phyloP scores from a whole-genome alignment of 169 alveolate species.

The Plasmodium gaboni region DNA sequence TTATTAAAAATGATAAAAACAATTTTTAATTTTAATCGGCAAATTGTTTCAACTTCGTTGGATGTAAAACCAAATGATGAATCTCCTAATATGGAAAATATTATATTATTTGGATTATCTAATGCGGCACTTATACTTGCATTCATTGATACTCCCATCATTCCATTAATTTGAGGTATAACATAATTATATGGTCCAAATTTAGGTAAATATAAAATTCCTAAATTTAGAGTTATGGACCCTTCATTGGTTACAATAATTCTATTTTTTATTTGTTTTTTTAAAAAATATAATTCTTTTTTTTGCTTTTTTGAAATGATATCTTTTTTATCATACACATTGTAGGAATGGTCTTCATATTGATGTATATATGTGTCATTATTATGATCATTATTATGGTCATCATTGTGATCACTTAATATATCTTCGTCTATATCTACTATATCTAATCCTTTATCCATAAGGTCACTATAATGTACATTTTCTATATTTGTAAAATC shows the following conservation, averaged over 20 bases:
- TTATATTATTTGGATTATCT: conserved; percentile 19
- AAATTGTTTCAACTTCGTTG: conserved; percentile 69
- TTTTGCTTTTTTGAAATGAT: neutral
- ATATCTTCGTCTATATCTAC: conserved; percentile 2
- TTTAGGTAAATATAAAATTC: conserved; percentile 62
- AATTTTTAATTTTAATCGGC: conserved; percentile 44
- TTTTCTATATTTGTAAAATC: neutral
- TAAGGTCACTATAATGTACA: neutral
- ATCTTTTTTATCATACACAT: neutral
- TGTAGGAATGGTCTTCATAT: neutral
- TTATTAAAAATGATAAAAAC: conserved; percentile 60
- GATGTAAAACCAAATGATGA: conserved; percentile 73
- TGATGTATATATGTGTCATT: neutral
- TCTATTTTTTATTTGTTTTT: conserved; percentile 29
- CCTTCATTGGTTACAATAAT: conserved; percentile 61
- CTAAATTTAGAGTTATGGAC: conserved; percentile 47
- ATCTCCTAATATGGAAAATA: conserved; percentile 68
- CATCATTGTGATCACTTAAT: conserved; percentile 38
- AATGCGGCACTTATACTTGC: conserved; percentile 55
- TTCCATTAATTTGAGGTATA: conserved; percentile 67
- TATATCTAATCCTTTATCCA: neutral
- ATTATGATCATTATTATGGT: conserved; percentile 9
- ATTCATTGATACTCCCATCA: conserved; percentile 76
- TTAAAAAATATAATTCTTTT: conserved; percentile 9
- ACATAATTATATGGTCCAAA: conserved; percentile 60